Conservation (phyloP, 2,329 filamentous ascomycete species). For the Bimuria novae-zelandiae region DNA sequence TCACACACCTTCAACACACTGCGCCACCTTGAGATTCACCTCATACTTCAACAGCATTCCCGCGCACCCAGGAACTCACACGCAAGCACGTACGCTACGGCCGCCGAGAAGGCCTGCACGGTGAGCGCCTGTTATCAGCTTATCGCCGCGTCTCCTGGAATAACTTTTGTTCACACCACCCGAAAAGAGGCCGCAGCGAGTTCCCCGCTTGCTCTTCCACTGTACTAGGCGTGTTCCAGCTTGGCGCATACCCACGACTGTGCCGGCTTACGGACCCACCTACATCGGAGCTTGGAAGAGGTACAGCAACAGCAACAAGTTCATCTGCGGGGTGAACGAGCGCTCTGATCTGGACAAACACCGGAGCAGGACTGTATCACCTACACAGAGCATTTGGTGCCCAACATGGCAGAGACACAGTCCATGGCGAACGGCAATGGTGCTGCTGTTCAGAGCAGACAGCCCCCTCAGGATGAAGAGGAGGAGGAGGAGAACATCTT, state of each 20-base stretch:
- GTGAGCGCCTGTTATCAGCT: slow-evolving; percentile 41
- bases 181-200: slow-evolving; percentile 12
- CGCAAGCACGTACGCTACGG: slow-evolving; percentile 2
- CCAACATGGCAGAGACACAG: slow-evolving; percentile 32
- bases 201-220: not conserved
- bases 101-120: slow-evolving; percentile 15
- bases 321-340: not conserved
- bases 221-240: not conserved
- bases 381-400: not conserved
- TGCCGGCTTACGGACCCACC: not conserved
- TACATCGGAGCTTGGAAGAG: slow-evolving; percentile 2
- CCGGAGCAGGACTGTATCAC: not conserved
- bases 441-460: slow-evolving; percentile 22
- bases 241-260: not conserved
- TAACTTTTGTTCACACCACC: slow-evolving; percentile 25
- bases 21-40: too few species aligned
- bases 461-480: slow-evolving; percentile 26
- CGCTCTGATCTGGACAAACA: not conserved
- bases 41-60: too few species aligned
- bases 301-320: not conserved
- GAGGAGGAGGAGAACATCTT: slow-evolving; percentile 60
- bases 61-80: too few species aligned
- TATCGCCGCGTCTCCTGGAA: slow-evolving; percentile 35
- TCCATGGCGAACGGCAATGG: slow-evolving; percentile 30
- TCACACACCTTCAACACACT: not conserved